Evolutionary conservation across 2,329 filamentous ascomycete genomes (phyloP).

Genomic region (Fusarium sp.): DNA sequence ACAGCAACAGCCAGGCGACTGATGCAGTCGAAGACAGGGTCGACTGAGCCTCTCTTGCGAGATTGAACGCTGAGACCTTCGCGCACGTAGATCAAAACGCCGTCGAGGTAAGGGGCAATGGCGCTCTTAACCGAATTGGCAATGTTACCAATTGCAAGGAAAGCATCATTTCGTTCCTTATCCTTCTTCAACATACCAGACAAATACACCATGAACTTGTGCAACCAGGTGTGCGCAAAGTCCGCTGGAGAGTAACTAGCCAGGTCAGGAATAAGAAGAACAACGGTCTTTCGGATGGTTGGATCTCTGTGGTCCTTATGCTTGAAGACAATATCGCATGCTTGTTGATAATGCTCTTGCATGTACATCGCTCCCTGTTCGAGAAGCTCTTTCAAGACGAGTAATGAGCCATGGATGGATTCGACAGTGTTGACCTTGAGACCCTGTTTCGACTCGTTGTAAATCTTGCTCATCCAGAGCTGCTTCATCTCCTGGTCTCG

Average conservation of each 20-base stretch:
- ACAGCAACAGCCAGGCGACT: constrained; percentile 96
- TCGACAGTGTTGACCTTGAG: constrained; percentile 86
- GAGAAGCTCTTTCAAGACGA: constrained; percentile 92
- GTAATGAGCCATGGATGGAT: constrained; percentile 90
- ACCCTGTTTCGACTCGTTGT: constrained; percentile 84
- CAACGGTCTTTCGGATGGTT: constrained; percentile 89
- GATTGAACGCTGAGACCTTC: constrained; percentile 90
- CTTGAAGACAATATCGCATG: constrained; percentile 91
- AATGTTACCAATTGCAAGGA: constrained; percentile 95
- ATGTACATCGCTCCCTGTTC: constrained; percentile 99
- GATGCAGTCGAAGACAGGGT: constrained; percentile 96
- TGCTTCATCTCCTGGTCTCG: constrained; percentile 90
- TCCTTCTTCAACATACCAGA: constrained; percentile 95
- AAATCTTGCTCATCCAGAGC: constrained; percentile 91
- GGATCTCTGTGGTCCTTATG: constrained; percentile 93
- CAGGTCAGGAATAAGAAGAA: constrained; percentile 90
- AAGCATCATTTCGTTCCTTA: constrained; percentile 93
- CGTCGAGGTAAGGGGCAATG: constrained; percentile 94
- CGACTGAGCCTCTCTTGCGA: constrained; percentile 72
- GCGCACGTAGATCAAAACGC: constrained; percentile 91
- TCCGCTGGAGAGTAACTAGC: constrained; percentile 93
- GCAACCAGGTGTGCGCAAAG: constrained; percentile 88
- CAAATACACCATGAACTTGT: constrained; percentile 97
- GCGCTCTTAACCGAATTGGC: constrained; percentile 96
- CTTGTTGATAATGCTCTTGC: constrained; percentile 92